phyloP scores from a whole-genome alignment of 2,329 filamentous ascomycete genomes.

The Pestalotiopsis sp. region DNA sequence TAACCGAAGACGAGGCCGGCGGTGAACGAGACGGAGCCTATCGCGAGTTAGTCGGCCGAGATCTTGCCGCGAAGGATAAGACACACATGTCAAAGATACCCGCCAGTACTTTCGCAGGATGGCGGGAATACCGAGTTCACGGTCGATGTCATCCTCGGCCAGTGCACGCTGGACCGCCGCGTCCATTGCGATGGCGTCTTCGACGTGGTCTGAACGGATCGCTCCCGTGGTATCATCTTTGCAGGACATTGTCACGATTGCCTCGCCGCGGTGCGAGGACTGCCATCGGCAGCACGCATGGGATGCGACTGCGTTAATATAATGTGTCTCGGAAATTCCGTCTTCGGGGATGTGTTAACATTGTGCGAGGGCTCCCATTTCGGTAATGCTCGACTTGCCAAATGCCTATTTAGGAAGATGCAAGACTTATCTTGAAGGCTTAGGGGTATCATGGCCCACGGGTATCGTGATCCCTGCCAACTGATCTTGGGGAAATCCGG shows the following conservation, averaged over 20 bases:
- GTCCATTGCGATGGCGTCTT: neutral
- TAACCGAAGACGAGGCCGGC: neutral
- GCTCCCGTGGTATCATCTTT: neutral
- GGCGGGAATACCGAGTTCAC: neutral
- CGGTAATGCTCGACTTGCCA: neutral
- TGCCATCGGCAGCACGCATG: neutral
- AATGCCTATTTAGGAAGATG: neutral
- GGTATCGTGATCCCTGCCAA: neutral
- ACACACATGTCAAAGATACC: neutral
- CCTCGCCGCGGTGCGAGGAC: neutral
- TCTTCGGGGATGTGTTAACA: neutral
- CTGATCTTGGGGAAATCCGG: neutral
- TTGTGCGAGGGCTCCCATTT: neutral
- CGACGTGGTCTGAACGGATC: neutral
- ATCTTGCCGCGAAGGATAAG: neutral
- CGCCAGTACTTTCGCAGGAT: neutral
- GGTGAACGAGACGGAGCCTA: neutral
- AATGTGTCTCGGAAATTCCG: neutral
- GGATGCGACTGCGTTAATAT: neutral
- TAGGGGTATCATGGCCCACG: neutral
- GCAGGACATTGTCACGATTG: neutral
- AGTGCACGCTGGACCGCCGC: neutral
- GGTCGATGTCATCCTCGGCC: neutral
- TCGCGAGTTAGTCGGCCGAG: neutral
- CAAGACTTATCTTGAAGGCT: neutral